Evolutionary conservation across 768 basidiomycete species (phyloP).

Genomic region (Candolleomyces eurysporus): DNA sequence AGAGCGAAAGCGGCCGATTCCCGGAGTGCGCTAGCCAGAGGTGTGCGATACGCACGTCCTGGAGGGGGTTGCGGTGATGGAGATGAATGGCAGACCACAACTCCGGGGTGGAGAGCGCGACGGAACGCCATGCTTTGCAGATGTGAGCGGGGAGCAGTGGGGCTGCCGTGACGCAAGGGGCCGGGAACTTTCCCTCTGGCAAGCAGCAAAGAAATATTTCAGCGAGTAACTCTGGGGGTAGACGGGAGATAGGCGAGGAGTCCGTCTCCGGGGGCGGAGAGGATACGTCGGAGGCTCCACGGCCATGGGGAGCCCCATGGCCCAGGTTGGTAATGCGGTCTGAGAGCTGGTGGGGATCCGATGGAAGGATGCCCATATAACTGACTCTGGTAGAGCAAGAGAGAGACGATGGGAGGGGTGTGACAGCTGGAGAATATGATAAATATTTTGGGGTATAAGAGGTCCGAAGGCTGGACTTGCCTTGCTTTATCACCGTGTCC

Average conservation of each 20-base stretch:
- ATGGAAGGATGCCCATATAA: not conserved
- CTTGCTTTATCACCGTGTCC: conserved; percentile 7
- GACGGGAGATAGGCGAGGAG: conserved; percentile 18
- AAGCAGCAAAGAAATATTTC: conserved; percentile 28
- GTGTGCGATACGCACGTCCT: conserved; percentile 23
- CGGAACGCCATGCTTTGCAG: conserved; percentile 24
- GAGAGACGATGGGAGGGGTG: not conserved
- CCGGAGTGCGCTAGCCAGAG: conserved; percentile 28
- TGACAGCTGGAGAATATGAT: not conserved
- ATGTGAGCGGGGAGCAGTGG: conserved; percentile 28
- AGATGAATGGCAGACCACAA: conserved; percentile 31
- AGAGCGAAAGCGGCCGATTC: conserved; percentile 24
- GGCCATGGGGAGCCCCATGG: too few species aligned
- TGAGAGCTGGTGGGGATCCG: conserved; percentile 1
- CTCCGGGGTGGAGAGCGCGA: conserved; percentile 24
- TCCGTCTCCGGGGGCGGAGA: conserved; percentile 1
- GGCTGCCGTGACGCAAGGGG: conserved; percentile 21
- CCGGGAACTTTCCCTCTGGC: conserved; percentile 23
- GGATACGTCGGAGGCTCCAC: not conserved
- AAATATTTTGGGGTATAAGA: conserved; percentile 4
- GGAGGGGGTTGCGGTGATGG: conserved; percentile 25
- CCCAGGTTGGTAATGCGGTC: not conserved
- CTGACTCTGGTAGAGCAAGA: not conserved
- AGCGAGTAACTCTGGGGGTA: conserved; percentile 29
- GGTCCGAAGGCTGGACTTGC: conserved; percentile 3